These are phyloP conservation scores for Citrus hindsii DNA, from an alignment of 345 rosid genomes.

Conservation along the genomic window DNA sequence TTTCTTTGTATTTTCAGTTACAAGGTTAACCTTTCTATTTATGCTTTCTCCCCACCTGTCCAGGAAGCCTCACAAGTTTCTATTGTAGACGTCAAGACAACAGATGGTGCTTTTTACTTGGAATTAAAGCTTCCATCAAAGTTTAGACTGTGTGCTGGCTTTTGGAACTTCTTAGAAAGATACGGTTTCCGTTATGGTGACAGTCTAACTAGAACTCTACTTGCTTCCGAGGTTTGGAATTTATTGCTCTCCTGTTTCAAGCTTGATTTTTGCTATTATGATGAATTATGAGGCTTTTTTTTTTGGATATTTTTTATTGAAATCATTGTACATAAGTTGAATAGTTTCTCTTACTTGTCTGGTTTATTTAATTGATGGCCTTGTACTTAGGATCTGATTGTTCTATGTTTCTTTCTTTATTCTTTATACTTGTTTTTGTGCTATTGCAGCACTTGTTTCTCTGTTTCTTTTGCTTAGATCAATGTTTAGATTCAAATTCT, in stretches of 20 bases:
- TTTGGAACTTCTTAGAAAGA: slow-evolving; percentile 84
- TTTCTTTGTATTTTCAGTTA: not conserved
- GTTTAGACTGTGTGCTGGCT: slow-evolving; percentile 30
- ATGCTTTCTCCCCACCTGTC: not conserved
- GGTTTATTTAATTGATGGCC: not conserved
- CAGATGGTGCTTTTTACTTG: slow-evolving; percentile 65
- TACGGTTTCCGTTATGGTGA: slow-evolving; percentile 87
- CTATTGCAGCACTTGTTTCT: not conserved
- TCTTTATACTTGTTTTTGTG: not conserved
- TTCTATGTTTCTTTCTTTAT: not conserved
- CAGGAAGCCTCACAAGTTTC: slow-evolving; percentile 74
- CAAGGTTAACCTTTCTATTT: not conserved
- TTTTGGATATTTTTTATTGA: not conserved
- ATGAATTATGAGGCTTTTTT: not conserved
- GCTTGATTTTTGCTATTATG: slow-evolving; percentile 3
- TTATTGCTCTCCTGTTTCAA: slow-evolving; percentile 13
- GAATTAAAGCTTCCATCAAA: slow-evolving; percentile 68
- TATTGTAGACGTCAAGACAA: slow-evolving; percentile 42
- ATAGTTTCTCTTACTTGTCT: not conserved
- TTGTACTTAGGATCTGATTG: not conserved
- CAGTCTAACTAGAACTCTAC: slow-evolving; percentile 47
- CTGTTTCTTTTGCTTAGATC: not conserved
- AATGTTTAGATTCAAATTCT: not conserved
- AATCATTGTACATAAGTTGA: not conserved
- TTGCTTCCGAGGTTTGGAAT: slow-evolving; percentile 82